These are phyloP conservation scores for Dendrocalamus sinicus DNA, from an alignment of 176 grass and related monocot genomes.

Conservation along the genomic window DNA sequence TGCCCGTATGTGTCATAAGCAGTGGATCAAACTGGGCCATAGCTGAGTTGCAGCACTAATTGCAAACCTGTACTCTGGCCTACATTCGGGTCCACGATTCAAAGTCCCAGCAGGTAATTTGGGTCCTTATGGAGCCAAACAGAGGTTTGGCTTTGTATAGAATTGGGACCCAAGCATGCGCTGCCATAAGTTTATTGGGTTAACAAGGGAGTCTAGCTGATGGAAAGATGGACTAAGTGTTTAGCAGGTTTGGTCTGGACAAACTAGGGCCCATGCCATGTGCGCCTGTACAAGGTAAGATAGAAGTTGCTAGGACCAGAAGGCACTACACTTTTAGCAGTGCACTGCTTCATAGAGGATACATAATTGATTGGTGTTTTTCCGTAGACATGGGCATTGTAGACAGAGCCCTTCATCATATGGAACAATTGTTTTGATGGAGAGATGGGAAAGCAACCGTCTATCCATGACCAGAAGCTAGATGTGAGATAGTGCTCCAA, in stretches of 20 bases:
- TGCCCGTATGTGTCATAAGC: slow-evolving; percentile 23
- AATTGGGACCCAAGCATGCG: slow-evolving; percentile 51
- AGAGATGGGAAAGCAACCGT: slow-evolving; percentile 18
- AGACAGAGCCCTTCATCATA: slow-evolving; percentile 31
- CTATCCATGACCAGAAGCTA: slow-evolving; percentile 29
- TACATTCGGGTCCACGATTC: slow-evolving; percentile 39
- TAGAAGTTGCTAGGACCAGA: slow-evolving; percentile 38
- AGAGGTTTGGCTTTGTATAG: slow-evolving; percentile 20
- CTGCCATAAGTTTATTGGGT: slow-evolving; percentile 40
- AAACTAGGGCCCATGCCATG: slow-evolving; percentile 53
- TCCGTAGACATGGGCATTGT: slow-evolving; percentile 10
- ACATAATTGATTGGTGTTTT: slow-evolving; percentile 1
- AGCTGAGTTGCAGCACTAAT: slow-evolving; percentile 26
- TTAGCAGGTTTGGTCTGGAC: slow-evolving; percentile 47
- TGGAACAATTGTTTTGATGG: slow-evolving; percentile 19
- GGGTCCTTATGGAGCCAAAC: slow-evolving; percentile 7
- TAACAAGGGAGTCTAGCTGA: slow-evolving; percentile 18
- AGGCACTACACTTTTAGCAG: slow-evolving; percentile 36
- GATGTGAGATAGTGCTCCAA: too few relatives aligned
- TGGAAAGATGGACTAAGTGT: slow-evolving; percentile 29
- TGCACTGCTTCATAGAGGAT: slow-evolving; percentile 16
- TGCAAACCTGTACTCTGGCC: slow-evolving; percentile 35
- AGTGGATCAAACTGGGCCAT: slow-evolving; percentile 43
- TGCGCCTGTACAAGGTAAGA: slow-evolving; percentile 54
- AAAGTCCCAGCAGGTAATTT: slow-evolving; percentile 17